A percentile compares a stretch with the other conserved stretches of the same genome.
These are phyloP conservation scores for Kodamaea fukazawae DNA, from an alignment of 805 yeast genomes.

Conservation along the genomic window DNA sequence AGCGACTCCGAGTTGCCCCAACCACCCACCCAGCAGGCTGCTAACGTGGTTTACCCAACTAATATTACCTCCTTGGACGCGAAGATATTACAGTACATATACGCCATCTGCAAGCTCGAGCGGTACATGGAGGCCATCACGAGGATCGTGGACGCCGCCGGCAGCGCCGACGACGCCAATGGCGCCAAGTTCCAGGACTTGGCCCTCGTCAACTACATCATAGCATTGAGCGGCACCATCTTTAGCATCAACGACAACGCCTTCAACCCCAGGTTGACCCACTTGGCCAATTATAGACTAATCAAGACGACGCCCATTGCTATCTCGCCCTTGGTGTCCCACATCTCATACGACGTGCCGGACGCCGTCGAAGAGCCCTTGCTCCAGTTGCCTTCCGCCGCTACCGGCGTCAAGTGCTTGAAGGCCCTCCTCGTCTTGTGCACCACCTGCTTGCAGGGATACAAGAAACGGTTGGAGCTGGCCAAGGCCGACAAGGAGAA, in stretches of 20 bases:
- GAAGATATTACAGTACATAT: constrained; percentile 56
- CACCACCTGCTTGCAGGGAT: constrained; percentile 33
- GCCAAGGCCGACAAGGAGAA: constrained; percentile 25
- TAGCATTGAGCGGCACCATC: constrained; percentile 27
- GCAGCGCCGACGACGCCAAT: constrained; percentile 20
- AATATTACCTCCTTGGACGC: constrained; percentile 45
- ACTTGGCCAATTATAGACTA: constrained; percentile 27
- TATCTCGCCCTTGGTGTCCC: constrained; percentile 28
- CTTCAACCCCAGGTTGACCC: constrained; percentile 26
- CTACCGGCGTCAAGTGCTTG: constrained; percentile 25
- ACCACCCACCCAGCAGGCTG: not conserved
- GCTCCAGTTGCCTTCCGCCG: constrained; percentile 26
- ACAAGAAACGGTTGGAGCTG: constrained; percentile 31
- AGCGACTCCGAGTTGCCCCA: no score
- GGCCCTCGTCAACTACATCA: constrained; percentile 35
- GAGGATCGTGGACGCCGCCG: constrained; percentile 16
- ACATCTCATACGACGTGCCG: constrained; percentile 44
- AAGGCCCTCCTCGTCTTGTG: constrained; percentile 27
- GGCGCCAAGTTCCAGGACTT: constrained; percentile 12
- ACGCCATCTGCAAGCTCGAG: constrained; percentile 48
- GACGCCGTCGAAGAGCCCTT: constrained; percentile 33
- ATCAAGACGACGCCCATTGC: constrained; percentile 24
- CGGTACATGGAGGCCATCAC: constrained; percentile 34
- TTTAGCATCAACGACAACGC: constrained; percentile 38
- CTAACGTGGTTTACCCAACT: constrained; percentile 4